Percentiles rank a stretch among this genome's conserved stretches.
Evolutionary conservation across 2,329 filamentous ascomycete species (phyloP).

Genomic region (Apiospora hydei): DNA sequence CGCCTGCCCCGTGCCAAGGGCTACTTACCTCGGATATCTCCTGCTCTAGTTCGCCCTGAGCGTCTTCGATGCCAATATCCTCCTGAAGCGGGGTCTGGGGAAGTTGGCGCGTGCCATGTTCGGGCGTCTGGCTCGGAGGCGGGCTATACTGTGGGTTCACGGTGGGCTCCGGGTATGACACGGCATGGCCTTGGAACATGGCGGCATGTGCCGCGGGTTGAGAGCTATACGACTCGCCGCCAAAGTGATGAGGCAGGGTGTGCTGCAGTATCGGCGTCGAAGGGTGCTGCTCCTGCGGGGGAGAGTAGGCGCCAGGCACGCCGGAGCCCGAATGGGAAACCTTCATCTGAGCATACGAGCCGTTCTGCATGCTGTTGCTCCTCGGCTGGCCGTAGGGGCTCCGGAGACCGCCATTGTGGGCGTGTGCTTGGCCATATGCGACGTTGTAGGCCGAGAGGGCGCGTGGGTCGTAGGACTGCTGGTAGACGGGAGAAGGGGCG

Average conservation of each 20-base stretch:
- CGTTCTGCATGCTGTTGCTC: constrained; percentile 21
- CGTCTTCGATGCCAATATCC: constrained; percentile 40
- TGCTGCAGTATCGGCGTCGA: constrained; percentile 34
- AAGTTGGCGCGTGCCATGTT: constrained; percentile 36
- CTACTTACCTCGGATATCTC: constrained; percentile 31
- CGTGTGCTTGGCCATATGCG: constrained; percentile 16
- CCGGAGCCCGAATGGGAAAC: constrained; percentile 30
- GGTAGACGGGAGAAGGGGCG: constrained; percentile 36
- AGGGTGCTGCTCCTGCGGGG: constrained; percentile 29
- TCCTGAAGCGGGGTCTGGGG: constrained; percentile 37
- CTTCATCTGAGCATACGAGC: constrained; percentile 24
- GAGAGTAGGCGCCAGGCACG: constrained; percentile 36
- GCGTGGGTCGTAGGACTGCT: constrained; percentile 38
- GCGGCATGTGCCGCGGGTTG: constrained; percentile 38
- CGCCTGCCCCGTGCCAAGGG: constrained; percentile 14
- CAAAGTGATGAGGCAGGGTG: constrained; percentile 38
- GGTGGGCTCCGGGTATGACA: constrained; percentile 40
- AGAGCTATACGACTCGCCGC: constrained; percentile 39
- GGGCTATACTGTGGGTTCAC: constrained; percentile 41
- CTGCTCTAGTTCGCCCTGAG: constrained; percentile 42
- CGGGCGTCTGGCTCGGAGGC: constrained; percentile 27
- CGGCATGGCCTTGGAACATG: constrained; percentile 36
- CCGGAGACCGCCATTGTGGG: constrained; percentile 9
- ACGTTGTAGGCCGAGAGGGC: constrained; percentile 33
- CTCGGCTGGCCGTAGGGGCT: constrained; percentile 27